Evolutionary conservation across 176 grass and related monocot genomes (phyloP).

Genomic region (Carex kokanica): DNA sequence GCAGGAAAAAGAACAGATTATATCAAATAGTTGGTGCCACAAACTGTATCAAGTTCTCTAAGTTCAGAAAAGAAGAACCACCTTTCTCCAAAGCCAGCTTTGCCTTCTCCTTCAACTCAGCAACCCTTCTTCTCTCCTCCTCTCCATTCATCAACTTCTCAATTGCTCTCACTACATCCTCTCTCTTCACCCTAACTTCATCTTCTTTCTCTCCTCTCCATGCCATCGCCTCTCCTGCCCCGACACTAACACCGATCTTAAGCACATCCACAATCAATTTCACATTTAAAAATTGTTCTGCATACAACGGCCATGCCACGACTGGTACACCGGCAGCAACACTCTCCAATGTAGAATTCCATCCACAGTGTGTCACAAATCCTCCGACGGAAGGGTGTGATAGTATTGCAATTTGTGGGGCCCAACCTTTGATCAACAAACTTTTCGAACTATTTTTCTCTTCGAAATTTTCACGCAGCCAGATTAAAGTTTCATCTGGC

Average conservation of each 20-base stretch:
- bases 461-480: slow-evolving; percentile 37
- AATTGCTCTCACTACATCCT: slow-evolving; percentile 21
- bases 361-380: slow-evolving; percentile 82
- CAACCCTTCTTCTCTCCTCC: slow-evolving; percentile 12
- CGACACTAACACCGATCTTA: slow-evolving; percentile 48
- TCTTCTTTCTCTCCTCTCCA: slow-evolving; percentile 20
- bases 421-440: slow-evolving; percentile 49
- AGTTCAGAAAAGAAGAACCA: slow-evolving; percentile 19
- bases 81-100: slow-evolving; percentile 15
- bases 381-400: slow-evolving; percentile 50
- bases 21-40: not conserved
- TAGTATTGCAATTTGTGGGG: slow-evolving; percentile 58
- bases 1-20: not conserved
- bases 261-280: slow-evolving; percentile 65
- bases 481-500: slow-evolving; percentile 29
- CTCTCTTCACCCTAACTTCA: not conserved
- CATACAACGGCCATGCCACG: slow-evolving; percentile 59
- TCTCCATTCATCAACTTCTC: slow-evolving; percentile 16
- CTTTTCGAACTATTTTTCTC: slow-evolving; percentile 24
- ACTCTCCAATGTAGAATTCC: slow-evolving; percentile 77
- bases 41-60: slow-evolving; percentile 8
- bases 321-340: slow-evolving; percentile 48
- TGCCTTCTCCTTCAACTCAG: slow-evolving; percentile 23
- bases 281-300: slow-evolving; percentile 75
- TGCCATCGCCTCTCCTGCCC: slow-evolving; percentile 25